Base-by-base conservation (phyloP, 2,329 filamentous ascomycete genomes). In the Penicillium sp. region DNA sequence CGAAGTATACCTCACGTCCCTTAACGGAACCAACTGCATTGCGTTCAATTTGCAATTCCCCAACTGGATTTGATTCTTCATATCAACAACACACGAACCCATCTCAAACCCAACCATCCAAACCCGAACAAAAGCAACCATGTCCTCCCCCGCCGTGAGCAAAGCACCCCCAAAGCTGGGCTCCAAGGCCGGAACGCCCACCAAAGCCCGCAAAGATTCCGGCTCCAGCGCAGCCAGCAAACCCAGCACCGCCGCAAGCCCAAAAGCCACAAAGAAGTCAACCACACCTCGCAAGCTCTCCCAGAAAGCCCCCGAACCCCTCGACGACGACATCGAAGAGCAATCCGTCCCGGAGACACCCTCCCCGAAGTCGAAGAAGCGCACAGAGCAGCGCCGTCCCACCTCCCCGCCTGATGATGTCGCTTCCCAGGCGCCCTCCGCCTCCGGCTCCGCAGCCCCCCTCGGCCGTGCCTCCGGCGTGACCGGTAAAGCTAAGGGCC, bases 371-470 rank as follows among this genome's bases (percentile, higher is more conserved):
- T 59, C 54, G 8, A 61, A 55, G 53, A 60, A 49, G 44, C 58
- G 52, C 48, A 24, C 21, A n/a, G 62, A 64, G 41, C 62, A 64
- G 38, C 61, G 62, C 26, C 59, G 57, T 29, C 53, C 58, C 8
- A 22, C 22, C 28, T 60, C 57, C 10, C 61, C 52, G 2, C 55
- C 54, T 1, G 61, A 62, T 13, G 62, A 64, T 19, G 46, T 43
- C 15, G 54, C 37, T 17, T 64, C 64, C 0, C 58, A 62, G 32
- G 63, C 59, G 2, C 47, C 47, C 13, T 49, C 47, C 4, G 41
- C 26, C 7, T 66, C 64, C 2, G 62, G 62, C 31, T 66, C 64
- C 3, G 56, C 57, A 7, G 54, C 58, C 13, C 52, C 55, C 7
- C 53, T 59, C 21, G 48, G 53, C 17, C 44, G 43, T 19, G 48